Percentiles rank a stretch among this genome's conserved stretches.
These are phyloP conservation scores for Xylaria digitata DNA, from an alignment of 2,329 filamentous ascomycete genomes.

Conservation along the genomic window DNA sequence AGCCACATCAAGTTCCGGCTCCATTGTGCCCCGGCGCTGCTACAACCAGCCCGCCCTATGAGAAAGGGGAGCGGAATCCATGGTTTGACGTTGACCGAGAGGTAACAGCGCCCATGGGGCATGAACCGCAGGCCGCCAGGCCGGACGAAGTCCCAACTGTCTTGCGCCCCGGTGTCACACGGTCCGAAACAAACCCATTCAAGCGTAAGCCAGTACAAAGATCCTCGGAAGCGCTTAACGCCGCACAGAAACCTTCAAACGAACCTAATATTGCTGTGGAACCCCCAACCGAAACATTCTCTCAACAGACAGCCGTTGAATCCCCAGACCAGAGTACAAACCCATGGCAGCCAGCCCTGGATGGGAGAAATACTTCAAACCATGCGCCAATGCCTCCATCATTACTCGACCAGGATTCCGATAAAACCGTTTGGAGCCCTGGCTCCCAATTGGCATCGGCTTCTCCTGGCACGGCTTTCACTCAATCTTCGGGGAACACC, in stretches of 20 bases:
- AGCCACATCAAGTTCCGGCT: constrained; percentile 48
- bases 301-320: constrained; percentile 58
- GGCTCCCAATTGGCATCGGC: constrained; percentile 47
- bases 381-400: constrained; percentile 46
- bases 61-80: constrained; percentile 51
- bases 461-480: constrained; percentile 52
- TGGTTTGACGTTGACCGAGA: constrained; percentile 49
- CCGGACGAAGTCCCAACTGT: constrained; percentile 48
- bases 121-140: constrained; percentile 37
- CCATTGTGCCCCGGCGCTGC: constrained; percentile 50
- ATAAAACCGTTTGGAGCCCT: constrained; percentile 53
- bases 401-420: constrained; percentile 49
- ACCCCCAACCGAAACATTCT: constrained; percentile 54
- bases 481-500: constrained; percentile 54
- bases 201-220: constrained; percentile 57
- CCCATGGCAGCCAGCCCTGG: constrained; percentile 57
- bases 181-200: constrained; percentile 65
- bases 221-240: constrained; percentile 30
- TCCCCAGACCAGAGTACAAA: constrained; percentile 53
- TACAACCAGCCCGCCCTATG: constrained; percentile 44
- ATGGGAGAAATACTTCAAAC: constrained; percentile 42
- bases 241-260: constrained; percentile 36
- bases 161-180: constrained; percentile 50
- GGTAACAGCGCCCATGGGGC: constrained; percentile 18
- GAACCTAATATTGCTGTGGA: constrained; percentile 39